Evolutionary conservation across 306 rosid genomes (phyloP).

Genomic region (Nissolia schottii): DNA sequence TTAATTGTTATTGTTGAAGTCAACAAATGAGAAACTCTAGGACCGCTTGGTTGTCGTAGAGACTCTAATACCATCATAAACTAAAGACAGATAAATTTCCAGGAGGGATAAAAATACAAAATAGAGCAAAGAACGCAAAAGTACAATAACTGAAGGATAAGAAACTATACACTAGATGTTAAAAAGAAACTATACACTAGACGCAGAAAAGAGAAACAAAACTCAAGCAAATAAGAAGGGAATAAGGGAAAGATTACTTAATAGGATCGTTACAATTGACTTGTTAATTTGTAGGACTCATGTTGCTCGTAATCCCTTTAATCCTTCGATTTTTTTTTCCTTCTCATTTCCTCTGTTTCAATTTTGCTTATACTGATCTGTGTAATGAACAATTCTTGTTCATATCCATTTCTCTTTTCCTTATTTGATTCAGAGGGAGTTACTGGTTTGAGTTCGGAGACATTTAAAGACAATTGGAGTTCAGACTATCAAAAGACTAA

Average conservation of each 20-base stretch:
- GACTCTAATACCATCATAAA: too few relatives aligned
- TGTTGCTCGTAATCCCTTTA: conserved; percentile 1
- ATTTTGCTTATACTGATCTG: neutral
- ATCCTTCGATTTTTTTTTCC: neutral
- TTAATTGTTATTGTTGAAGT: too few relatives aligned
- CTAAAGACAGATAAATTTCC: too few relatives aligned
- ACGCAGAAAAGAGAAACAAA: conserved; percentile 8
- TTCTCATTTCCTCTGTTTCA: neutral
- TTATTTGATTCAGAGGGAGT: conserved; percentile 60
- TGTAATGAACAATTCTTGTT: conserved; percentile 14
- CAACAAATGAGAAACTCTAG: too few relatives aligned
- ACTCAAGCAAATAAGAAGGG: neutral
- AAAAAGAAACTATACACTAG: neutral
- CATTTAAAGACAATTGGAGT: conserved; percentile 78
- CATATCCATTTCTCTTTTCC: neutral
- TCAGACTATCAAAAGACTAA: conserved; percentile 83
- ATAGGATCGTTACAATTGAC: neutral
- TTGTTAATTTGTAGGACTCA: neutral
- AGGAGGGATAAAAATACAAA: neutral
- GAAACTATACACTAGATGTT: neutral
- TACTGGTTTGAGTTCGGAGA: conserved; percentile 68
- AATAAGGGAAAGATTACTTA: conserved; percentile 1
- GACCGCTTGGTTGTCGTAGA: too few relatives aligned
- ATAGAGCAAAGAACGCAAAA: neutral
- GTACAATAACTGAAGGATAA: neutral